phyloP scores from a whole-genome alignment of 768 basidiomycete genomes.

The Rhodotorula kratochvilovae region DNA sequence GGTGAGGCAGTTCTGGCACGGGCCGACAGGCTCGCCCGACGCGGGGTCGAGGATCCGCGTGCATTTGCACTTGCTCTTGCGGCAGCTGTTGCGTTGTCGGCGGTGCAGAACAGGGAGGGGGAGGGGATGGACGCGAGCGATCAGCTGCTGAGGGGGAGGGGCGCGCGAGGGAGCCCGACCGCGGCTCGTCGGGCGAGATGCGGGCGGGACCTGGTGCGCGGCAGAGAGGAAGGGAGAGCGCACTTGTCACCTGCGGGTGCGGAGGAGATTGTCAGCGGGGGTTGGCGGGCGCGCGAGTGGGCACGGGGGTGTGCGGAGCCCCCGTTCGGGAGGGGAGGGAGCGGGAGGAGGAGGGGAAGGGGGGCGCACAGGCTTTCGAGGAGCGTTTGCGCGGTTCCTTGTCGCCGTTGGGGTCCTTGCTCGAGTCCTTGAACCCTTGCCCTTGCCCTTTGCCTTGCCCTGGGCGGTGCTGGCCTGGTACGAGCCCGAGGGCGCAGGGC shows the following conservation, averaged over 20 bases:
- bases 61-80: conserved; percentile 39
- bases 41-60: conserved; percentile 28
- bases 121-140: neutral
- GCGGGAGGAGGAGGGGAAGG: too few relatives aligned
- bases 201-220: too few relatives aligned
- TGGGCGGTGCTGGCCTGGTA: too few relatives aligned
- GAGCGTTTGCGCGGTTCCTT: neutral
- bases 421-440: neutral
- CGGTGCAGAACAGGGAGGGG: too few relatives aligned
- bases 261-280: neutral
- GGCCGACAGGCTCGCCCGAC: conserved; percentile 24
- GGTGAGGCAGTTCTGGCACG: conserved; percentile 35
- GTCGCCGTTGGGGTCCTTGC: neutral
- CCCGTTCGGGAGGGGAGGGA: neutral
- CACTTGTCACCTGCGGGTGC: neutral
- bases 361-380: neutral
- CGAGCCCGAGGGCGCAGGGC: neutral
- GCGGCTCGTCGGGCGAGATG: neutral
- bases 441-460: neutral
- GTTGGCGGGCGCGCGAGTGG: conserved; percentile 13
- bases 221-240: neutral
- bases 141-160: too few relatives aligned
- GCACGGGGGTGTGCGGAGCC: neutral
- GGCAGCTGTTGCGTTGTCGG: conserved; percentile 20
- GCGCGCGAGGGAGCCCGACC: neutral